Conservation (phyloP, 176 grass and related monocot genomes). For the sorghum (Sorghum bicolor) region Sorghum_bicolor_NCBIv3 NC_012875.2:45583501-45584000, state of each 20-base stretch:
- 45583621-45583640: slow-evolving; percentile 11
- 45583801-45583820: slow-evolving; percentile 72
- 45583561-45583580: slow-evolving; percentile 49
- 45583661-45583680: slow-evolving; percentile 37
- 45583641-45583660: neutral
- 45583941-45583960: slow-evolving; percentile 74
- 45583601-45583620: slow-evolving; percentile 46
- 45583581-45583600: slow-evolving; percentile 52
- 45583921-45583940: slow-evolving; percentile 60
- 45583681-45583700: slow-evolving; percentile 54
- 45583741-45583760: slow-evolving; percentile 52
- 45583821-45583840: slow-evolving; percentile 51
- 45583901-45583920: slow-evolving; percentile 77
- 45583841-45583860: slow-evolving; percentile 34
- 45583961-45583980: slow-evolving; percentile 38
- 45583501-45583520: slow-evolving; percentile 41
- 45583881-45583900: slow-evolving; percentile 75
- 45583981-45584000: neutral
- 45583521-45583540: slow-evolving; percentile 55
- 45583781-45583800: slow-evolving; percentile 69
- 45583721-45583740: slow-evolving; percentile 29
- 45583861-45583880: slow-evolving; percentile 58
- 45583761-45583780: slow-evolving; percentile 73
- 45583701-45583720: slow-evolving; percentile 44
- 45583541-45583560: slow-evolving; percentile 47